Base-by-base conservation (phyloP, 2,329 filamentous ascomycete species). In the Rhinocladiella similis region DNA sequence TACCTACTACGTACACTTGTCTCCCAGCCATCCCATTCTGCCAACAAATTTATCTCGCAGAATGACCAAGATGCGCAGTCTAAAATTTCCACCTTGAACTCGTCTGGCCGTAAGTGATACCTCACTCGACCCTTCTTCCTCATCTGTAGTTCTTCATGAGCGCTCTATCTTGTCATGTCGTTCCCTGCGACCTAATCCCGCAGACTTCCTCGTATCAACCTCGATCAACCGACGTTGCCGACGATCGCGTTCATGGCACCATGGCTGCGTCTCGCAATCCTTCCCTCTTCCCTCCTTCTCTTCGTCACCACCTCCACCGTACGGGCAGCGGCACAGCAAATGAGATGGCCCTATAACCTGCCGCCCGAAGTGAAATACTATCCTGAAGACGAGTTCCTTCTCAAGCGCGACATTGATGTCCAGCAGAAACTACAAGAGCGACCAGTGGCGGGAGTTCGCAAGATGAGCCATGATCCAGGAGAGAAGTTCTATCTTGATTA, bases 401-500 rank as follows among this genome's bases (percentile, higher is more conserved):
- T 65, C 39, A 64, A 57, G 39, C 53, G 64, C 45, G 57, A 73
- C 63, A 65, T 64, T 20, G 66, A 67, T 2, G 64, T 71, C n/a
- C 66, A 69, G 36, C 55, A 65, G 5, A 67, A 65, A 36, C 62
- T 73, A n/a, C 61, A 65, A 13, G 64, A 63, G 18, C 48, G 25
- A 16, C 54, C 67, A 2, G 61, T 67, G 9, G 59, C 59, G 0
- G 71, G 67, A 4, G 68, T 77, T 42, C 68, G 68, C 27, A 79
- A 78, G 57, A 78, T 79, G 76, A 74, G 68, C 41, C 62, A 60
- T 5, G 74, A 79, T 41, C 71, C 75, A 43, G 74, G 76, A 10
- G 75, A 79, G 62, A 79, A 78, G 63, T 79, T 79, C 65, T 76
- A 73, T 49, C 65, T 73, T 33, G 68, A 76, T 33, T 78, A 78